Base-by-base conservation (phyloP, 2,329 filamentous ascomycete species). In the Ophiocordyceps camponoti-rufipedis region DNA sequence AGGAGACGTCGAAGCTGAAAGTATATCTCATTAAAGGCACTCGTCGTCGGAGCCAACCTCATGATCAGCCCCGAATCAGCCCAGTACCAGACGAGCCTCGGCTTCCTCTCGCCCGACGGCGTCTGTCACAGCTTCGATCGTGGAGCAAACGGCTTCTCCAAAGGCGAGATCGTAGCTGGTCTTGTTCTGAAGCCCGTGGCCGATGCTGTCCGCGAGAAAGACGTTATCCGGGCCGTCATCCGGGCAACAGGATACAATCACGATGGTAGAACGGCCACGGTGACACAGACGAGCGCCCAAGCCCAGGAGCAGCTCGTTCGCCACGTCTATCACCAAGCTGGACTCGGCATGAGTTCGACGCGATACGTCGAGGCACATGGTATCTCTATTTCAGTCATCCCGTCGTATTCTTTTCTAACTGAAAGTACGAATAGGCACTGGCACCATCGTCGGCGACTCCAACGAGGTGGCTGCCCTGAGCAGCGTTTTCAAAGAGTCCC, bases 191-290 rank as follows among this genome's bases (percentile, higher is more conserved):
- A 71, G 53, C 58, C 51, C 0, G 51, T 71, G 0, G 53, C 56
- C 8, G 56, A 63, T 35, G 69, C 69, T 2, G 38, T 71, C 2
- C 49, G 48, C 5, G 65, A 66, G 41, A 59, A 61, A 10, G 63
- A 71, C 10, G 33, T 42, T 2, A 18, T 44, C 7, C 45, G 45
- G 3, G 42, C 32, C 16, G 33, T 46, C 10, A 57, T 66, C 33
- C 54, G 57, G 1, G 58, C 7, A 13, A n/a, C 33, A 50, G 7
- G 58, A 54, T 1, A 54, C 49, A 1, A 46, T 55, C 35, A 65
- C 32, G 65, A 71, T 44, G 68, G 68, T 5, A 55, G 46, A 3
- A 56, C 55, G 1, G 62, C 62, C 0, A 67, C 63, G 0, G 60
- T 70, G 41, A 65, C 63, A 0, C 54, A 60, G 43, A 68, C 68